Evolutionary conservation across 1,139 yeast species (phyloP), one percentile per base, ranked within the genome.

Genomic region (Nakaseomyces uthaithaninus): DNA sequence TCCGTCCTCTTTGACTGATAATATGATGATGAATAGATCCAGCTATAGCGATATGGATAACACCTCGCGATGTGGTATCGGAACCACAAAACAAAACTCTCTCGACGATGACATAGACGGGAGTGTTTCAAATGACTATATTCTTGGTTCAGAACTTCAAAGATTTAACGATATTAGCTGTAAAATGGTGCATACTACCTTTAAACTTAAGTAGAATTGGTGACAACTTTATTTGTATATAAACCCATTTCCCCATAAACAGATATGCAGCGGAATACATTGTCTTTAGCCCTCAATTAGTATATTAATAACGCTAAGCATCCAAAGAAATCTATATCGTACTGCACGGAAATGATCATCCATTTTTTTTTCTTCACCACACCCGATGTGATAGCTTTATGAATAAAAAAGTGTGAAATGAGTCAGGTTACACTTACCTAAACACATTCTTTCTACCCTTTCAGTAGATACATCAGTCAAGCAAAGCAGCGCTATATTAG

Each of bases 91-190:
- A 30, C 23, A 31, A 9, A 27, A 27, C 17, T 16, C 31, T n/a
- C n/a, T n/a, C n/a, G n/a, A n/a, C 20, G 25, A 30, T 15, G 27
- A 39, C 26, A 36, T 27, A 12, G 27, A 33, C 18, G 34, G 30
- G 24, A 28, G 28, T 14, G 22, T 37, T 33, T 38, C 45, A 22
- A 45, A 44, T 25, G 47, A 42, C 11, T 46, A 48, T 40, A 43
- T 52, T 17, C 36, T 46, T 18, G 42, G 42, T 3, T 37, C 47
- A 8, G 60, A 55, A 36, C 36, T 54, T 19, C 52, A 48, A 27
- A 45, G 49, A 18, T 54, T 53, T 41, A 51, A 54, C 40, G 40
- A 45, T 24, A 39, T 47, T 40, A 54, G 54, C 30, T 46, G 39
- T 17, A 43, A 38, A 20, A 24, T 52, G 35, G 50, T 54, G 11